phyloP scores from a whole-genome alignment of 192 early-diverging fungal genomes.

The Coemansia reversa region DNA sequence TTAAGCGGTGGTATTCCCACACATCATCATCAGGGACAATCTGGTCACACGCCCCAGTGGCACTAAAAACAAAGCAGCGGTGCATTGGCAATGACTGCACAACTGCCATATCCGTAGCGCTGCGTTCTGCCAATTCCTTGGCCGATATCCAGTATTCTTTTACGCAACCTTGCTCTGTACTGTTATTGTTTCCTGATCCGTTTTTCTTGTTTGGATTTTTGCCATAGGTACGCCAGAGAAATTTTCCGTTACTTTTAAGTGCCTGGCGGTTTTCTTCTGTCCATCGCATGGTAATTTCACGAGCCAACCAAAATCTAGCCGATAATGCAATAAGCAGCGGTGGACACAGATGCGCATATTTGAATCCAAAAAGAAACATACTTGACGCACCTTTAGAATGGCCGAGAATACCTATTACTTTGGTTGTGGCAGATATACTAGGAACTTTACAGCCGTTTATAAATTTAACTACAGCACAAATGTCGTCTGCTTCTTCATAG shows the following conservation, averaged over 20 bases:
- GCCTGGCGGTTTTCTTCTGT: constrained; percentile 38
- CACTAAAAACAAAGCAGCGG: constrained; percentile 47
- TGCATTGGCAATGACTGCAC: constrained; percentile 46
- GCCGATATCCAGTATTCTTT: constrained; percentile 43
- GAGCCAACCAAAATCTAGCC: constrained; percentile 55
- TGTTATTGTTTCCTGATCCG: constrained; percentile 10
- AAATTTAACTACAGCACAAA: constrained; percentile 45
- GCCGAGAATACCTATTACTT: constrained; percentile 46
- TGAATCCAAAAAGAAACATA: constrained; percentile 54
- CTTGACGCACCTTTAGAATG: constrained; percentile 59
- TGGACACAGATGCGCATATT: constrained; percentile 38
- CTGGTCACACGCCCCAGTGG: constrained; percentile 53
- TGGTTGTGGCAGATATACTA: background rate
- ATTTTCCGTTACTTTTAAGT: constrained; percentile 42
- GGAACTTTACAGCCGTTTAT: constrained; percentile 8
- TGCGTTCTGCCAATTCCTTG: constrained; percentile 31
- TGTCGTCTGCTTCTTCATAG: constrained; percentile 52
- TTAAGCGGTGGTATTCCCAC: constrained; percentile 44
- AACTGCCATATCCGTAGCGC: constrained; percentile 48
- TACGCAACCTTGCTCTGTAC: constrained; percentile 1
- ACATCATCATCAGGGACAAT: constrained; percentile 53
- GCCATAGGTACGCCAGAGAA: constrained; percentile 54
- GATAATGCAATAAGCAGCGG: constrained; percentile 51
- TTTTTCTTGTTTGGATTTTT: constrained; percentile 11
- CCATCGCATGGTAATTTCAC: constrained; percentile 49